Evolutionary conservation across 495 filamentous ascomycete species (phyloP).

Genomic region (Podospora pseudocomata): DNA sequence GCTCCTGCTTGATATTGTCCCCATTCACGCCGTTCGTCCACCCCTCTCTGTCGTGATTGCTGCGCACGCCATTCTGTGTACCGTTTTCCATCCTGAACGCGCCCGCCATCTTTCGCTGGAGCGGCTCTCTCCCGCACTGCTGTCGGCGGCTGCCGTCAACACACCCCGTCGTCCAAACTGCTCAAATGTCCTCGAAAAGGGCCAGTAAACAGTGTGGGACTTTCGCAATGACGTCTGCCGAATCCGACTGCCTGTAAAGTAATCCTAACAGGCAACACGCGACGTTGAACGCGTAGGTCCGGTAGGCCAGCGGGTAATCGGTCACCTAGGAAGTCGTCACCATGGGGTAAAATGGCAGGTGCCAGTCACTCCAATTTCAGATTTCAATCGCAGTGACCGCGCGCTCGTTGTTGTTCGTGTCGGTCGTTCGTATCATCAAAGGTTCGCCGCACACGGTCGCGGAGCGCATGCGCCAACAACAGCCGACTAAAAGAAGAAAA

Average conservation of each 20-base stretch:
- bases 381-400: background rate
- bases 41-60: constrained; percentile 49
- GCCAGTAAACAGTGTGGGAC: background rate
- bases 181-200: background rate
- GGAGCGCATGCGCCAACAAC: background rate
- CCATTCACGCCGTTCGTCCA: constrained; percentile 42
- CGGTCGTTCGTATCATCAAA: background rate
- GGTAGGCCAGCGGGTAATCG: background rate
- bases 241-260: background rate
- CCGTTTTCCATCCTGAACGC: constrained; percentile 53
- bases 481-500: background rate
- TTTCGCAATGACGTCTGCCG: background rate
- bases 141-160: constrained; percentile 6
- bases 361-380: too few relatives aligned
- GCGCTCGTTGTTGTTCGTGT: background rate
- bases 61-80: constrained; percentile 41
- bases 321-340: background rate
- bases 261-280: background rate
- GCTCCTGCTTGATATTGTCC: constrained; percentile 21
- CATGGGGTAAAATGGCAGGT: background rate
- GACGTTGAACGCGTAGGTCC: background rate
- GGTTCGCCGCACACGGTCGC: background rate
- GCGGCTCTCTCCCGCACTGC: constrained; percentile 14
- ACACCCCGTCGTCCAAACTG: background rate
- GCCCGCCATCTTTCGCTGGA: constrained; percentile 36